Evolutionary conservation across 164 flowering plant species (phyloP), one percentile per base, ranked within the genome.

Genomic region (Berberis vulgaris): DNA sequence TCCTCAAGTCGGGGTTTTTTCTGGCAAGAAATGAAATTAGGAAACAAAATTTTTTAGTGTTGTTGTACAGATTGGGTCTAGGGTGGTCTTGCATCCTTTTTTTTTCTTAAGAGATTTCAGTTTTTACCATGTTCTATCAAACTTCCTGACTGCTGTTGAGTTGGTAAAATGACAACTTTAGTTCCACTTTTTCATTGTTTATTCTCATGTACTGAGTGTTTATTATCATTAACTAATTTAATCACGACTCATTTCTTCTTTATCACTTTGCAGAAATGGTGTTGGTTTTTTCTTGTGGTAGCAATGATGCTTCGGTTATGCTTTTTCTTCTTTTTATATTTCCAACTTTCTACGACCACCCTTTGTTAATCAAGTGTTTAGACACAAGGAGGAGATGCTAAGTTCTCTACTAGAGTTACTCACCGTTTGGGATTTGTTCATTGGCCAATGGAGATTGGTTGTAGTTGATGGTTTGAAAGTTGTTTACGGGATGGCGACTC

Each of bases 41-140:
- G 26, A 26, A 26, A 26, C 26, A 26, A 26, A 26, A 0, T 26
- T 26, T 26, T 26, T 26, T 26, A 26, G 26, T 26, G 40, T 60
- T 44, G 41, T 45, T 60, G 50, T 60, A 60, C 62, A 60, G 62
- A 60, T 60, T 45, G 62, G 26, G 43, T 60, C 62, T 41, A 60
- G 6, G 60, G 50, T 60, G 13, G 49, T 43, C 8, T 60, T 26
- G 62, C 49, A 12, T 41, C 2, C n/a, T 11, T 26, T 52, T 12
- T 52, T 26, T 10, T 7, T 52, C n/a, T 10, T 52, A 52, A 12
- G n/a, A 10, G 54, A 52, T 52, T 52, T 52, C 8, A 52, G 3
- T 52, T 52, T 52, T 52, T 26, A 52, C 54, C 11, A 46, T 46
- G 49, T 4, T 50, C 54, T 7, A 50, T 50, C n/a, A 26, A 10